phyloP scores from a whole-genome alignment of 106 monocot genomes.

The Platanthera zijinensis region DNA sequence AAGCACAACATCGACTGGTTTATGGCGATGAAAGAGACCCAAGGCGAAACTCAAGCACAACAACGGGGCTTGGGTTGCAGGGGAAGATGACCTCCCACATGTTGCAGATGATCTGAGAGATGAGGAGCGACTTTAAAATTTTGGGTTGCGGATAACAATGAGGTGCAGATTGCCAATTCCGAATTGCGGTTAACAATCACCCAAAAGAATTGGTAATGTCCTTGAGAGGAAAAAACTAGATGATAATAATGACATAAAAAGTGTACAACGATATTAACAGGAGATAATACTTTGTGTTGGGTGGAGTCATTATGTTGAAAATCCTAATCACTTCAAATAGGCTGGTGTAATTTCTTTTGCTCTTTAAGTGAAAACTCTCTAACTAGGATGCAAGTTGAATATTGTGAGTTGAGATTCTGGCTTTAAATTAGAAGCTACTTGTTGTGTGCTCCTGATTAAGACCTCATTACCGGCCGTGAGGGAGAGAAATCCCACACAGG shows the following conservation, averaged over 20 bases:
- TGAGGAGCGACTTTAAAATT: too few species aligned
- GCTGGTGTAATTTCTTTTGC: not conserved
- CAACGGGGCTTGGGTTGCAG: too few species aligned
- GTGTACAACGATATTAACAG: not conserved
- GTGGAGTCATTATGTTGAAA: not conserved
- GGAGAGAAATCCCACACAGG: too few species aligned
- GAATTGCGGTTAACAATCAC: too few species aligned
- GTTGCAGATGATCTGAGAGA: too few species aligned
- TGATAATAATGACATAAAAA: not conserved
- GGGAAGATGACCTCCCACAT: too few species aligned
- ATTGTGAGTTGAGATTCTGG: slow-evolving; percentile 1
- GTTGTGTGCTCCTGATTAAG: too few species aligned
- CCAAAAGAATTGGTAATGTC: not conserved
- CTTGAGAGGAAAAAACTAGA: not conserved
- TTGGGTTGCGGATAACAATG: too few species aligned
- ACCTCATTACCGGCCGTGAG: too few species aligned
- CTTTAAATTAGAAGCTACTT: not conserved
- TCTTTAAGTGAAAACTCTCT: not conserved
- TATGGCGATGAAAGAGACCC: slow-evolving; percentile 25
- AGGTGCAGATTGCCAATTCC: too few species aligned
- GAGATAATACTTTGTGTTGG: not conserved
- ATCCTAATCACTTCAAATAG: not conserved
- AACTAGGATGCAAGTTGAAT: not conserved
- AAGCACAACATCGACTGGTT: slow-evolving; percentile 60
- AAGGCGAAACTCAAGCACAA: too few species aligned